phyloP scores from a whole-genome alignment of 257 asterid genomes.

The Oldenlandia corymbosa region DNA sequence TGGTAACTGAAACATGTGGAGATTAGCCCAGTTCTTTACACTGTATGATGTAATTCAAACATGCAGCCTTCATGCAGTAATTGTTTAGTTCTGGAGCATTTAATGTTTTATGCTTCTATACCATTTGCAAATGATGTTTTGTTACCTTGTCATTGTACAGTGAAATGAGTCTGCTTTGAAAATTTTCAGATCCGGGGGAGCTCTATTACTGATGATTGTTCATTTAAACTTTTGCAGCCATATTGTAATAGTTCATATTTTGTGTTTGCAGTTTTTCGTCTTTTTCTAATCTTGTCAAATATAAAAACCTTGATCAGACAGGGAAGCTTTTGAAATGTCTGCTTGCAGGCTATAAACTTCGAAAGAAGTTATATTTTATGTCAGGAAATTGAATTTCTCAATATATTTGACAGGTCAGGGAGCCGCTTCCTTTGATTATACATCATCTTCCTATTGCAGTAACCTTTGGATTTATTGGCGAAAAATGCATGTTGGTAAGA shows the following conservation, averaged over 20 bases:
- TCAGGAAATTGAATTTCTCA: not conserved
- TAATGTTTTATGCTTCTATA: no score
- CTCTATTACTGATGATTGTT: not conserved
- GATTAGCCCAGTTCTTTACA: not conserved
- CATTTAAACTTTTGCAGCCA: not conserved
- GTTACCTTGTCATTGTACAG: not conserved
- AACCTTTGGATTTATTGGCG: conserved; percentile 82
- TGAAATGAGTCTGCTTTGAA: not conserved
- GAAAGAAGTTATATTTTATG: not conserved
- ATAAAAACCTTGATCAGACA: not conserved
- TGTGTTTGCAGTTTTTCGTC: not conserved
- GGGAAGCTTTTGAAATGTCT: not conserved
- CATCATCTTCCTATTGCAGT: conserved; percentile 96
- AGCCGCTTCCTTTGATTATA: conserved; percentile 83
- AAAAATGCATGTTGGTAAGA: conserved; percentile 65
- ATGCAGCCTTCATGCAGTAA: not conserved
- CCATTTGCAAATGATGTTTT: not conserved
- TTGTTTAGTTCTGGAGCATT: not conserved
- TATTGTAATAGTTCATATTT: not conserved
- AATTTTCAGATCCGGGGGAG: not conserved
- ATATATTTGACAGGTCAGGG: conserved; percentile 63
- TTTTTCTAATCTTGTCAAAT: not conserved
- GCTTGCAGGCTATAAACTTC: not conserved
- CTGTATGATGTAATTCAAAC: not conserved
- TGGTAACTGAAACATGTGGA: not conserved